Base-by-base conservation (phyloP, 345 rosid species). In the Sonneratia caseolaris region DNA sequence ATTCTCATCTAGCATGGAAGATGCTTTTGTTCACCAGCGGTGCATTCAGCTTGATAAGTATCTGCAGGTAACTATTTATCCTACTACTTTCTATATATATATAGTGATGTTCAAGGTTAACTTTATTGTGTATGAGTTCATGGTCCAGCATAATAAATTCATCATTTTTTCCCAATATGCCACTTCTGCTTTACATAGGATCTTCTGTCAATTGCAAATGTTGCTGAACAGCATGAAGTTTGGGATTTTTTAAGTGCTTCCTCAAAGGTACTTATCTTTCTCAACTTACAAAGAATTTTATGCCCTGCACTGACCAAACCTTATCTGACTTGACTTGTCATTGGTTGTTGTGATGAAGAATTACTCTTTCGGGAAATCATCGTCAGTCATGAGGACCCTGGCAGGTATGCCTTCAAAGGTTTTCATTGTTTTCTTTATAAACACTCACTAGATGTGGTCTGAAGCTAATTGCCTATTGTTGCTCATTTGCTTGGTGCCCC, bases 191-290 rank as follows among this genome's bases (percentile, higher is more conserved):
- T 70, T 72, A 55, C 72, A 73, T 87, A 96, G 99, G 99, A 96
- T 79, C 91, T 96, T 67, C 76, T 96, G 75, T 91, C 96, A 62
- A 96, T 91, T 80, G 97, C 99, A 71, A 92, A 96, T 84, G 97
- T 92, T 77, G 97, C 95, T 68, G 99, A 96, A 79, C 99, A 92
- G 74, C 97, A 92, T 83, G 99, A 96, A 92, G 98, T 96, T 74
- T 88, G 95, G 99, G 99, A 96, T 81, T 96, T 96, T 82, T 78
- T 96, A 74, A 96, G 98, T 79, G 87, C 37, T 72, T 76, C 91
- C 71, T 96, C 99, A 27, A 91, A 96, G 96, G 99, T 96, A 48
- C 68, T 78, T 72, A 70, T 72, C 74, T 78, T 68, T 14, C 70
- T 68, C 36, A 68, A 68, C 7, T 42, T 68, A 24, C 53, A 24